Conservation (phyloP, 2,329 filamentous ascomycete species). For the Bipolaris zeicola region DNA sequence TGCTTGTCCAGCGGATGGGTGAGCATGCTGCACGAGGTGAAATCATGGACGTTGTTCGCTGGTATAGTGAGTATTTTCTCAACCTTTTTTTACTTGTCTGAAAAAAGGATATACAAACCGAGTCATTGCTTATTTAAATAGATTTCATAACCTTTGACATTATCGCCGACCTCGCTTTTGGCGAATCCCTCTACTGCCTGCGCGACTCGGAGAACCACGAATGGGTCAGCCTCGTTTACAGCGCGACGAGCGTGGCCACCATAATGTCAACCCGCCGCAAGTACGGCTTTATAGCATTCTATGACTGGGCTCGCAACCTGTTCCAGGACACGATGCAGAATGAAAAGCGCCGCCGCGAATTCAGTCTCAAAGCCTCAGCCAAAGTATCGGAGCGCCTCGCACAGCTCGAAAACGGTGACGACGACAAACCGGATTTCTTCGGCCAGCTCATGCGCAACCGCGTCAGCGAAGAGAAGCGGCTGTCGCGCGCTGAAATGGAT, state of each 20-base stretch:
- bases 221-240: conserved; percentile 36
- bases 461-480: conserved; percentile 12
- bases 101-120: too few species aligned
- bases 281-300: conserved; percentile 25
- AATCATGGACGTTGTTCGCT: conserved; percentile 33
- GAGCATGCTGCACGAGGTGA: conserved; percentile 22
- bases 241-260: conserved; percentile 11
- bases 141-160: conserved; percentile 26
- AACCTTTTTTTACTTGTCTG: too few species aligned
- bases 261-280: conserved; percentile 22
- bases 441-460: conserved; percentile 32
- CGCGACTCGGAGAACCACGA: conserved; percentile 34
- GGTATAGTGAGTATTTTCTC: conserved; percentile 28
- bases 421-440: conserved; percentile 35
- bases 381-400: conserved; percentile 29
- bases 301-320: conserved; percentile 17
- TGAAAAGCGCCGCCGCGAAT: conserved; percentile 20
- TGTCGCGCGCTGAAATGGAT: conserved; percentile 44
- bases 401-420: conserved; percentile 13
- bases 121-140: not conserved
- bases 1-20: conserved; percentile 45
- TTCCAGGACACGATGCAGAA: conserved; percentile 15
- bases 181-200: conserved; percentile 40
- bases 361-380: conserved; percentile 17
- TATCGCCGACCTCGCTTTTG: conserved; percentile 40